phyloP scores from a whole-genome alignment of 768 basidiomycete species.

The Rhizopogon vinicolor region DNA sequence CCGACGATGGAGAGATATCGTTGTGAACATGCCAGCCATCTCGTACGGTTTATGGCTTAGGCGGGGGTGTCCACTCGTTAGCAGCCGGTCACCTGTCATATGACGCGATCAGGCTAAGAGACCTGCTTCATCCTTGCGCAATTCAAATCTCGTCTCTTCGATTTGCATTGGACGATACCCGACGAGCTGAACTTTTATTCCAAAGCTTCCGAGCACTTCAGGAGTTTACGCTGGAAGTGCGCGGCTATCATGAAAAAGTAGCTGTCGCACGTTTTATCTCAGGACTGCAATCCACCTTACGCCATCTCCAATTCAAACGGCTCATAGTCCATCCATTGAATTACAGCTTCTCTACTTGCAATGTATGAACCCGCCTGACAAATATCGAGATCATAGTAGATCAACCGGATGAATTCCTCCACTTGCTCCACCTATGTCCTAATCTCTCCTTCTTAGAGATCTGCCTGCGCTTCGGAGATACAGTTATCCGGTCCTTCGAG shows the following conservation, averaged over 20 bases:
- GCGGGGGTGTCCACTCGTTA: not conserved
- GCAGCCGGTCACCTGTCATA: too few species aligned
- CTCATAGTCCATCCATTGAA: too few species aligned
- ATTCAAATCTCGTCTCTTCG: too few species aligned
- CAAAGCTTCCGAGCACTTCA: too few species aligned
- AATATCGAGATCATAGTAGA: conserved; percentile 1
- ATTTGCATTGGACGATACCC: too few species aligned
- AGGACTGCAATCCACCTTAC: conserved; percentile 1
- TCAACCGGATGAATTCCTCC: conserved; percentile 1
- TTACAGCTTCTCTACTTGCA: conserved; percentile 4
- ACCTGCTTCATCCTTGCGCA: too few species aligned
- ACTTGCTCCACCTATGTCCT: conserved; percentile 15
- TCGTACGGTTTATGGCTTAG: conserved; percentile 5
- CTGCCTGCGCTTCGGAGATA: not conserved
- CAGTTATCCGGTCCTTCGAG: not conserved
- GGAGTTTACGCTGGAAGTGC: conserved; percentile 9
- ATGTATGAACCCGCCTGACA: conserved; percentile 14
- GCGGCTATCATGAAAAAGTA: not conserved
- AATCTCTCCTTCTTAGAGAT: conserved; percentile 13
- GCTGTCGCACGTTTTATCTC: not conserved
- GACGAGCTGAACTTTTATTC: too few species aligned
- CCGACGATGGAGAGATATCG: not conserved
- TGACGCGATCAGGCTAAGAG: too few species aligned
- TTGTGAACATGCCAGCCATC: not conserved
- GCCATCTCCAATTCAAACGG: not conserved